These are phyloP conservation scores for Taiwanofungus camphoratus DNA, from an alignment of 1,284 basidiomycete genomes.

Conservation along the genomic window DNA sequence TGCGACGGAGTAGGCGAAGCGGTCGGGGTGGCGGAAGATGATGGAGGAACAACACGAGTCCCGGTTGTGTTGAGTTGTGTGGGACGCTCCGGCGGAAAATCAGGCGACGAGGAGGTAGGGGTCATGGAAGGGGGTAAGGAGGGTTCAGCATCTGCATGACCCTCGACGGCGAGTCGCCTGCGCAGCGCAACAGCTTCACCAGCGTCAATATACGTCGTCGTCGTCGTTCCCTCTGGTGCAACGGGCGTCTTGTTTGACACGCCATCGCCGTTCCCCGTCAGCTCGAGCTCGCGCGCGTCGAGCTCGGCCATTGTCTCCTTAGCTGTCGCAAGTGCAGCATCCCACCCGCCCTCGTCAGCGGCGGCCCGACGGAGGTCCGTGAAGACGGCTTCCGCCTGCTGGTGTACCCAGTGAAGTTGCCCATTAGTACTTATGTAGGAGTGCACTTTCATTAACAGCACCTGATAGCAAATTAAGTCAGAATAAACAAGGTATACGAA, in stretches of 20 bases:
- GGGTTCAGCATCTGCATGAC: slow-evolving; percentile 4
- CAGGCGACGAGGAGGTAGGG: slow-evolving; percentile 8
- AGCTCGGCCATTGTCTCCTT: slow-evolving; percentile 18
- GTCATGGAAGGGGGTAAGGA: neutral
- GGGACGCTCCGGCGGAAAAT: slow-evolving; percentile 7
- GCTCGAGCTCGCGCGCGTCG: slow-evolving; percentile 5
- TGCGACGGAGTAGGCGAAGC: slow-evolving; percentile 21
- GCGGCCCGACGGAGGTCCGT: slow-evolving; percentile 43
- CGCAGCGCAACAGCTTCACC: slow-evolving; percentile 46
- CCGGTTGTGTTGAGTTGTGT: slow-evolving; percentile 23
- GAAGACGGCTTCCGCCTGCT: slow-evolving; percentile 40
- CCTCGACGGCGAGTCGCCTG: slow-evolving; percentile 36
- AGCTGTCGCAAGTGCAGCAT: slow-evolving; percentile 48
- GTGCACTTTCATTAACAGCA: slow-evolving; percentile 96
- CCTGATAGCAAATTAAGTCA: slow-evolving; percentile 30
- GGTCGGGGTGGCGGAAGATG: slow-evolving; percentile 12
- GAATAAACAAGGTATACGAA: neutral
- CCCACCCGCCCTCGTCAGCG: slow-evolving; percentile 56
- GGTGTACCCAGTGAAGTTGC: slow-evolving; percentile 59
- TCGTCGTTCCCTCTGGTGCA: slow-evolving; percentile 35
- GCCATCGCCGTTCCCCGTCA: slow-evolving; percentile 12
- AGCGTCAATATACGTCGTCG: slow-evolving; percentile 48
- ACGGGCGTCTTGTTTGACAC: slow-evolving; percentile 28
- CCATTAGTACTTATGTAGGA: slow-evolving; percentile 92
- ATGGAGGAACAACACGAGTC: slow-evolving; percentile 17